phyloP scores from a whole-genome alignment of 1,284 basidiomycete species.

The Apiotrichum veenhuisii region DNA sequence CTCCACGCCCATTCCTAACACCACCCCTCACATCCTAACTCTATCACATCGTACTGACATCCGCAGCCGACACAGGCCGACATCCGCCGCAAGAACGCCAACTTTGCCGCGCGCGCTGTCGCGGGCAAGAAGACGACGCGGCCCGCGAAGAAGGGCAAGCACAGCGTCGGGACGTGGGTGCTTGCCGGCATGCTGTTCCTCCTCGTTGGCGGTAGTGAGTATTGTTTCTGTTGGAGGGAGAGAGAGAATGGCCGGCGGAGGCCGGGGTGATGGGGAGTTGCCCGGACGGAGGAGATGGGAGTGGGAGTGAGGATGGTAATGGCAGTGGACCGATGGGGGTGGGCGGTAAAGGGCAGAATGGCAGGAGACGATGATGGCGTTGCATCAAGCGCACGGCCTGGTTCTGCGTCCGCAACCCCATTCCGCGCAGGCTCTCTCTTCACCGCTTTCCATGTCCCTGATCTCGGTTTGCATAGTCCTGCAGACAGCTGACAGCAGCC shows the following conservation, averaged over 20 bases:
- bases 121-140: slow-evolving; percentile 41
- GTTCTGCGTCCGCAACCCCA: no score
- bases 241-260: not conserved
- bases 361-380: no score
- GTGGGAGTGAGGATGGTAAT: not conserved
- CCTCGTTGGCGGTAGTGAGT: slow-evolving; percentile 45
- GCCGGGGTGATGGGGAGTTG: no score
- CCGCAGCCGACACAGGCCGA: slow-evolving; percentile 42
- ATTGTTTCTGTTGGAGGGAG: not conserved
- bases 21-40: not conserved
- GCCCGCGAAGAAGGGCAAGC: slow-evolving; percentile 32
- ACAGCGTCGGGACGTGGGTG: slow-evolving; percentile 35
- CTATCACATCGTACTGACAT: not conserved
- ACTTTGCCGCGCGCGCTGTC: slow-evolving; percentile 40
- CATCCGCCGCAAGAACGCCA: slow-evolving; percentile 46
- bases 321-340: no score
- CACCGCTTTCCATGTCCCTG: no score
- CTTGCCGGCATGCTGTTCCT: slow-evolving; percentile 43
- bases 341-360: no score
- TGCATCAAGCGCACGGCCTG: no score
- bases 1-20: no score
- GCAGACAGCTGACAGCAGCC: slow-evolving; percentile 28
- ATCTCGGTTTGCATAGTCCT: no score
- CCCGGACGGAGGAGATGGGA: not conserved
- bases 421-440: no score